Conservation (phyloP, 495 filamentous ascomycete species). For the Penicillium paxilli region DNA sequence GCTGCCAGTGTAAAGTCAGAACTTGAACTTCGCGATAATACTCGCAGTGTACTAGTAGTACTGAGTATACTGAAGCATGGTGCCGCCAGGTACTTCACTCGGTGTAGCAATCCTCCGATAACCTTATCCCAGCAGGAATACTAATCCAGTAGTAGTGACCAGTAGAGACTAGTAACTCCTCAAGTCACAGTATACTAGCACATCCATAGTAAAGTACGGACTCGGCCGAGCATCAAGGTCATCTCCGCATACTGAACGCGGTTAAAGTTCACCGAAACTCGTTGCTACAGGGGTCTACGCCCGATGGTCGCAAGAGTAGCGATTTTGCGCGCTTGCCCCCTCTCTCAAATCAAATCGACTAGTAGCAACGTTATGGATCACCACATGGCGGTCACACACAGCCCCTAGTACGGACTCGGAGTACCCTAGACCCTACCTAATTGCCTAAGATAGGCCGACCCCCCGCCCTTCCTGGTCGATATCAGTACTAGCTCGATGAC, state of each 20-base stretch:
- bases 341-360: too few relatives aligned
- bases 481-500: conserved; percentile 13
- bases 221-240: background rate
- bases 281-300: conserved; percentile 2
- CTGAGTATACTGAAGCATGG: too few relatives aligned
- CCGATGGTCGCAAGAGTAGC: conserved; percentile 6
- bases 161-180: too few relatives aligned
- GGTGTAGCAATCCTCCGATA: background rate
- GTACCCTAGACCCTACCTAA: too few relatives aligned
- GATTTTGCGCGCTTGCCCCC: conserved; percentile 4
- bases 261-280: conserved; percentile 1
- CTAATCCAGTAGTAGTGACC: too few relatives aligned
- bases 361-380: too few relatives aligned
- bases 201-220: background rate
- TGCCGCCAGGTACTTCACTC: too few relatives aligned
- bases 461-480: conserved; percentile 16
- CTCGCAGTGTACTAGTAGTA: background rate
- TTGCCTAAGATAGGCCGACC: too few relatives aligned
- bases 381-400: conserved; percentile 14
- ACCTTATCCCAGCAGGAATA: background rate
- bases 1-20: too few relatives aligned
- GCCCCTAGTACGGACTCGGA: too few relatives aligned
- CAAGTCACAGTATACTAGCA: too few relatives aligned
- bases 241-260: conserved; percentile 1
- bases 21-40: too few relatives aligned